Evolutionary conservation across 2,329 filamentous ascomycete genomes (phyloP), one percentile per base, ranked within the genome.

Genomic region (Aspergillus brunneoviolaceus): DNA sequence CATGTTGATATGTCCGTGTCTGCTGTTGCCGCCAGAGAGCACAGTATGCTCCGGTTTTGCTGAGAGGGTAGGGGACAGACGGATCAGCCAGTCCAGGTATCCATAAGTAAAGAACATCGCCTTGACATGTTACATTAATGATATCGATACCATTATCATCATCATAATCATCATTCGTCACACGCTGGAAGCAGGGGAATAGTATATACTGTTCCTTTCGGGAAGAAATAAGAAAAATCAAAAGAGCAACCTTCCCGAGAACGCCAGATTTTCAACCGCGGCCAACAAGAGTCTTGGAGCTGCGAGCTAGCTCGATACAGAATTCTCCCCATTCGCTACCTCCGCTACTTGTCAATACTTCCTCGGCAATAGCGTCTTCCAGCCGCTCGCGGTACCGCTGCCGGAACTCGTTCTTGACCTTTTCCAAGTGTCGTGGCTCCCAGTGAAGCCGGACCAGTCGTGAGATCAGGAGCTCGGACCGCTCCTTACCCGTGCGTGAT

Each of bases 361-460:
- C 89, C 55, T 92, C 89, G 51, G 85, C 84, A 42, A 99, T 87
- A 49, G 91, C 91, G 50, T 91, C 87, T 71, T 92, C 87, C 64
- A 98, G 82, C 50, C 89, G 85, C 54, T 84, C 80, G 5, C 85
- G 83, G 75, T 97, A 97, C 62, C 92, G 87, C 63, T 89, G 86
- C 59, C 85, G 83, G 76, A 92, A 99, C 63, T 92, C 90, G 33
- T 79, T 78, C 82, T 96, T 96, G 57, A 98, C 86, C 21, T 85
- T 84, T 60, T 87, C 85, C 78, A 98, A 83, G 76, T 98, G 94
- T 64, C 84, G 78, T 4, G 89, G 85, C 70, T 98, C 93, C 95
- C 95, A 98, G 77, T 98, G 95, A 74, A 94, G 87, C 33, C 95
- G 85, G 49, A 97, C 91, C 1, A 98, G 83, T 1, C 95, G 85